Evolutionary conservation across 2,329 filamentous ascomycete genomes (phyloP), one percentile per base, ranked within the genome.

Genomic region (Penicillium nordicum): DNA sequence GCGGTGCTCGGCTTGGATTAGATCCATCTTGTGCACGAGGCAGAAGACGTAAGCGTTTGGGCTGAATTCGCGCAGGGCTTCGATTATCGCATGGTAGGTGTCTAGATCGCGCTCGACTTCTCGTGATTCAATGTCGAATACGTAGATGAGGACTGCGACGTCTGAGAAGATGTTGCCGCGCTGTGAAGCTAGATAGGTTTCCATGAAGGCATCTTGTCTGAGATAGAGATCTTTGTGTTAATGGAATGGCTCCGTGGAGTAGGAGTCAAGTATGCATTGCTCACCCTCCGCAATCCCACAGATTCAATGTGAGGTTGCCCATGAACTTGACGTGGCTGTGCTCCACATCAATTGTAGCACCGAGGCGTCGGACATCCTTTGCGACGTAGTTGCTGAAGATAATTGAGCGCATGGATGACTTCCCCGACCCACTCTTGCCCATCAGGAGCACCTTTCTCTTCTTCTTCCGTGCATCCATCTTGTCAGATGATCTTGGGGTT

Each of bases 321-420:
- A 99, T 89, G 78, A 99, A 99, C 75, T 96, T 96, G 76, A 97
- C 94, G 78, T 97, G 94, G 60, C 92, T 97, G 69, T 97, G 89
- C 76, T 99, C 94, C 58, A 99, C 94, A 72, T 99, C 94, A 72
- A 99, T 97, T 12, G 94, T 99, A 1, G 94, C 94, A 64, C 94
- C 94, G 54, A 99, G 80, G 57, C 94, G 82, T 38, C 94, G 84
- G 7, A 96, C 96, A 74, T 99, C 94, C 71, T 95, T 92, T 55
- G 94, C 94, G 63, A 97, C 92, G 74, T 97, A 97, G 76, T 97
- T 97, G 80, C 90, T 96, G 78, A 99, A 99, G 73, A 99, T 97
- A 71, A 99, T 97, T 70, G 89, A 94, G 62, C 94, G 85, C 94
- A 99, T 99, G 55, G 92, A 97, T 41, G 92, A 97, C 78, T 99